Base-by-base conservation (phyloP, 1,284 basidiomycete genomes). In the Fomitopsis palustris region DNA sequence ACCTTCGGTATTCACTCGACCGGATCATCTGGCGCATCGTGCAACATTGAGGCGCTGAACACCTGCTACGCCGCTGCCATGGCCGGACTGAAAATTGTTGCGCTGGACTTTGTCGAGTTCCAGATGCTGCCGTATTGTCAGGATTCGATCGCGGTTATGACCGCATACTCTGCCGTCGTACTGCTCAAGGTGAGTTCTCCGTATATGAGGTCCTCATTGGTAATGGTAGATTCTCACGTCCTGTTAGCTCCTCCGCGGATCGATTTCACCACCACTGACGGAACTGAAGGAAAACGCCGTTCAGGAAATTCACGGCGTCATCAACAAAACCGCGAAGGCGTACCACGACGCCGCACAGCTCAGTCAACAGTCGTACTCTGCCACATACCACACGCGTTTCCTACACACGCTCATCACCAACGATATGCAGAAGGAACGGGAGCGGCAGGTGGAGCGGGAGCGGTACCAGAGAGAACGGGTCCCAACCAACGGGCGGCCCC, bases 41-140 rank as follows among this genome's bases (percentile, higher is more conserved):
- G 77, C 10, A 89, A 86, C 67, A 63, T 87, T 35, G 83, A 87
- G 62, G 87, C 90, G 0, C 72, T 91, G n/a, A 81, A 82, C 6
- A 78, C 82, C 17, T 93, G 91, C 70, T 88, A 84, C 63, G 81
- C 80, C 1, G 89, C 88, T 64, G 91, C 88, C 4, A 75, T 87
- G 53, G 85, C 84, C 47, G 83, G 84, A 39, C 74, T 93, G 54
- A 78, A 81, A 54, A 90, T 92, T 42, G 81, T 90, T 23, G 85
- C 84, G 1, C 79, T 84, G 57, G 88, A 92, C 61, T 90, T 92
- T 66, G 83, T 84, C 25, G 78, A 78, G n/a, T 81, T 91, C 72
- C 82, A 83, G 65, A 86, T 92, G 74, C 80, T 93, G 90, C 86
- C 86, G 55, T 93, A 93, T 65, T 83, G 87, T 9, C 91, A 93